Conservation (phyloP, 73 alveolate genomes). For the Paramecium tetraurelia region DNA sequence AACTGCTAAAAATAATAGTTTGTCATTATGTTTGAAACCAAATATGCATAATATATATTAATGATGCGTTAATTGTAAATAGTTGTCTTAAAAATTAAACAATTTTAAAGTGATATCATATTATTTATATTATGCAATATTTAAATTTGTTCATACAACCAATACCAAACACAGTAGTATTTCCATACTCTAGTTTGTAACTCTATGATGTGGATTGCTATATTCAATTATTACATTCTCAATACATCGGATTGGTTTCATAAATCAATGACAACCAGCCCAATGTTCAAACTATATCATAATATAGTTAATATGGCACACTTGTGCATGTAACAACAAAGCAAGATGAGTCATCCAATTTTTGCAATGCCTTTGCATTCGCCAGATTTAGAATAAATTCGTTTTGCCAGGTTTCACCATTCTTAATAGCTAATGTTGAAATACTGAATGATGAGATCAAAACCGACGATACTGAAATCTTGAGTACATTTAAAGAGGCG, state of each 20-base stretch:
- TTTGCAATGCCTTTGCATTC: constrained; percentile 19
- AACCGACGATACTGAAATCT: not conserved
- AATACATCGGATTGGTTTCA: not conserved
- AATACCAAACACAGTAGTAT: not conserved
- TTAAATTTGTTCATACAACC: constrained; percentile 21
- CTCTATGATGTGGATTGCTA: not conserved
- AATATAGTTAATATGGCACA: not conserved
- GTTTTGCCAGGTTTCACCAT: not conserved
- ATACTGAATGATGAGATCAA: not conserved
- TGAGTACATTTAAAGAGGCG: not conserved
- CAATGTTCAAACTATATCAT: not conserved
- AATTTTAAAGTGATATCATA: not conserved
- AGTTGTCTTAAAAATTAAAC: not conserved
- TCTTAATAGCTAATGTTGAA: constrained; percentile 21
- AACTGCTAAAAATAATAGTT: not conserved
- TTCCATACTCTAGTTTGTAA: not conserved
- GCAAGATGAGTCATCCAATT: not conserved
- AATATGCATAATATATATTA: not conserved
- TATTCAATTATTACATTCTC: not conserved
- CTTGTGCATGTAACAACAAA: not conserved
- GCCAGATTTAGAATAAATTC: constrained; percentile 16
- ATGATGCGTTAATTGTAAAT: not conserved
- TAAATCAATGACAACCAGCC: not conserved
- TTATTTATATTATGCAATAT: not conserved
- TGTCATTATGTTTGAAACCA: not conserved